Evolutionary conservation across 495 filamentous ascomycete genomes (phyloP), one percentile per base, ranked within the genome.

Genomic region (Talaromyces trachyspermus): DNA sequence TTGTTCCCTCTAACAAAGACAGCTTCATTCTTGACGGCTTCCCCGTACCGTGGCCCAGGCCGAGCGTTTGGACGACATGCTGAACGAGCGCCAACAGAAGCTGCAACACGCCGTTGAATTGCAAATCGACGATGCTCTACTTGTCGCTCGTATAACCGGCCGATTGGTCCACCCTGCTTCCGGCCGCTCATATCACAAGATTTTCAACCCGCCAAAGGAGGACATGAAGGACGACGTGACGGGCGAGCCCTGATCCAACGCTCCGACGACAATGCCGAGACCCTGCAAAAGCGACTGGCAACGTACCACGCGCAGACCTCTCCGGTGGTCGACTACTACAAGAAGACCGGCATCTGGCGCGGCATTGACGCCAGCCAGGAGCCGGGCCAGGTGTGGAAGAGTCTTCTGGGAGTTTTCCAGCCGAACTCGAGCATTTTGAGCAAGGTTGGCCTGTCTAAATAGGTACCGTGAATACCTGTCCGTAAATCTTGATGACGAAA

Each of bases 11-110:
- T 38, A 27, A 32, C 19, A n/a, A 37, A 23, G 15, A 36, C 60
- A 98, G 92, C 56, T 98, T 98, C 76, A 98, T 98, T 58, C 85
- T 98, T 61, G 92, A 98, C 63, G 92, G 92, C 54, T 98, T 98
- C 79, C 92, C 22, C 85, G 92, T 52, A 98, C 92, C 14, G 89
- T 97, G 46, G 80, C 88, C 30, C 92, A 98, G 70, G 92, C 92
- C 38, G 85, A 95, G 66, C 83, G 89, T 54, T 82, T 98, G 59
- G 92, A 98, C 70, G 76, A 78, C 48, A 98, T 98, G 92, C 83
- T 98, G 50, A 48, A 56, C 12, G 72, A 63, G 43, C 81, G 85
- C 55, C 65, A 80, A 52, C 81, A 91, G 67, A 83, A 82, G 59
- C 81, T 97, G 50, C 82, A 95, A 64, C 89, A 96, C 69, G 94